Evolutionary conservation across 495 filamentous ascomycete genomes (phyloP).

Genomic region (Aspergillus homomorphus): DNA sequence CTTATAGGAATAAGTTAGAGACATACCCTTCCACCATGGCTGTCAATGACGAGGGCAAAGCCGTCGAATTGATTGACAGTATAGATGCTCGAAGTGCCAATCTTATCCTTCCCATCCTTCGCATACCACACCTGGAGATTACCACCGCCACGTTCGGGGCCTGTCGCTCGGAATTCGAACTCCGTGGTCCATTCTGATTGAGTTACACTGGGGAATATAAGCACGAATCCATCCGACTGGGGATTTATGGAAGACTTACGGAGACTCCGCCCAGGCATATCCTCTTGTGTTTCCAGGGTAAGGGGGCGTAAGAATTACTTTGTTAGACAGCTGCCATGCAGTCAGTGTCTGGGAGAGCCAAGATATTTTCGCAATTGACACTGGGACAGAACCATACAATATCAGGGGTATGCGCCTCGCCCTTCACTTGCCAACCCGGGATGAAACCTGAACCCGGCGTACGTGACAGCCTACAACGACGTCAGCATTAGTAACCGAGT

Average conservation of each 20-base stretch:
- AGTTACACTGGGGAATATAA: slow-evolving; percentile 31
- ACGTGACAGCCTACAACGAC: slow-evolving; percentile 46
- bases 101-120: slow-evolving; percentile 60
- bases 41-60: slow-evolving; percentile 80
- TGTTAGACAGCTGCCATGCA: slow-evolving; percentile 66
- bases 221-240: neutral
- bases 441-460: slow-evolving; percentile 49
- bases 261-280: slow-evolving; percentile 72
- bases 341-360: slow-evolving; percentile 10
- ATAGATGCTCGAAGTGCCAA: slow-evolving; percentile 75
- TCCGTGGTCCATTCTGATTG: slow-evolving; percentile 74
- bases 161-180: slow-evolving; percentile 81
- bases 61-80: slow-evolving; percentile 82
- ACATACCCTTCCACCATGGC: slow-evolving; percentile 70
- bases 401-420: slow-evolving; percentile 67
- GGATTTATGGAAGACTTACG: slow-evolving; percentile 41
- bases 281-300: slow-evolving; percentile 82
- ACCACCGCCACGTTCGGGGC: slow-evolving; percentile 79
- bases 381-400: slow-evolving; percentile 39
- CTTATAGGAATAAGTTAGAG: neutral
- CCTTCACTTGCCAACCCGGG: slow-evolving; percentile 65
- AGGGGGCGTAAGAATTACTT: slow-evolving; percentile 86
- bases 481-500: slow-evolving; percentile 23
- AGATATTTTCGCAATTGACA: neutral
- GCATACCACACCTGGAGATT: slow-evolving; percentile 94